phyloP scores from a whole-genome alignment of 352 stramenopile genomes.

The Phytopythium kandeliae region DNA sequence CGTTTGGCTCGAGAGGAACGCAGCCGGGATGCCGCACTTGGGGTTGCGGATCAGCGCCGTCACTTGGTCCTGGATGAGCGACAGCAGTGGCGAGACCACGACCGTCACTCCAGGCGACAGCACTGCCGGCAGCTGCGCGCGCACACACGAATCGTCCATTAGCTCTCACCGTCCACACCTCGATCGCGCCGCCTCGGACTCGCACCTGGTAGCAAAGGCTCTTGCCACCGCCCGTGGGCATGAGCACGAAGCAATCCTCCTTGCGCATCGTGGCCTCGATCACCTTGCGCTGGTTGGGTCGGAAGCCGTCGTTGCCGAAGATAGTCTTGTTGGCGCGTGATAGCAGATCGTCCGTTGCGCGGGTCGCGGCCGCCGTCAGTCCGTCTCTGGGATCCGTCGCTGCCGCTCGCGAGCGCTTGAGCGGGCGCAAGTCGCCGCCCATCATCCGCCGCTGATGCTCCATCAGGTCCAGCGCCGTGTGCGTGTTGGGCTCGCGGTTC shows the following conservation, averaged over 20 bases:
- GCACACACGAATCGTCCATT: neutral
- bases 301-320: constrained; percentile 80
- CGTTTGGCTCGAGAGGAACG: constrained; percentile 75
- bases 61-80: constrained; percentile 94
- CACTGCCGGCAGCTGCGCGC: constrained; percentile 37
- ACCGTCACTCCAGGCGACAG: constrained; percentile 83
- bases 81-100: constrained; percentile 92
- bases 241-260: constrained; percentile 92
- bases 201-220: constrained; percentile 91
- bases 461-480: constrained; percentile 14
- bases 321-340: constrained; percentile 50
- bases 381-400: too few relatives aligned
- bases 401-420: constrained; percentile 15
- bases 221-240: constrained; percentile 91
- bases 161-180: too few relatives aligned
- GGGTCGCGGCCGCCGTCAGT: neutral
- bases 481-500: constrained; percentile 41
- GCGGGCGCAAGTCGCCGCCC: constrained; percentile 3
- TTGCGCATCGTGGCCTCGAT: constrained; percentile 89
- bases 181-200: too few relatives aligned
- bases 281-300: constrained; percentile 89
- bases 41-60: constrained; percentile 68
- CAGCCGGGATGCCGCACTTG: constrained; percentile 52
- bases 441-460: constrained; percentile 1
- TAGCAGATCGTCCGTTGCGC: constrained; percentile 25